These are phyloP conservation scores for Podospora sp. DNA, from an alignment of 495 filamentous ascomycete species.

Conservation along the genomic window DNA sequence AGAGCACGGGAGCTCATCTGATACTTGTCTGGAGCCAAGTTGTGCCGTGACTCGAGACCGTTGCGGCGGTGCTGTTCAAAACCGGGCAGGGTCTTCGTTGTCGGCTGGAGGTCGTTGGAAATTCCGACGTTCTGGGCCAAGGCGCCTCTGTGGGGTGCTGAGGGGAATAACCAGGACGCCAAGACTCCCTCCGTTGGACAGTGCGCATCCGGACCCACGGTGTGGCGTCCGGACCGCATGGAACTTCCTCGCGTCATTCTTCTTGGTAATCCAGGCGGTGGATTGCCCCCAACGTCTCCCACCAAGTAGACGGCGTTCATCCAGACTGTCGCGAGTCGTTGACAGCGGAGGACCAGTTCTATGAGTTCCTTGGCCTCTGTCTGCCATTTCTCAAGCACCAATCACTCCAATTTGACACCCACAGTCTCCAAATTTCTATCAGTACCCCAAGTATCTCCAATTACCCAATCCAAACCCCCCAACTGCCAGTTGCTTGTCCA, in stretches of 20 bases:
- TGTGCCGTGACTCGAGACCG: not conserved
- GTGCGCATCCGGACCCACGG: not conserved
- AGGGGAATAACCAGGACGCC: not conserved
- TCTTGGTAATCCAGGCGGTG: not conserved
- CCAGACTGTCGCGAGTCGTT: not conserved
- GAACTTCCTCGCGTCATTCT: not conserved
- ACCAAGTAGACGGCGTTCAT: no score
- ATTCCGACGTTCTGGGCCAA: slow-evolving; percentile 2
- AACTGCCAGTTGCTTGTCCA: not conserved
- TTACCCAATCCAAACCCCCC: not conserved
- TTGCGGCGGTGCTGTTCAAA: not conserved
- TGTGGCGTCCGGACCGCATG: slow-evolving; percentile 7
- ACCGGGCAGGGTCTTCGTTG: not conserved
- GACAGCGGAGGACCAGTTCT: not conserved
- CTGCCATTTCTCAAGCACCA: not conserved
- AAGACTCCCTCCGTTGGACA: not conserved
- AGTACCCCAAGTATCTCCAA: not conserved
- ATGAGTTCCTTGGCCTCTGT: not conserved
- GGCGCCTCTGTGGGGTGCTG: not conserved
- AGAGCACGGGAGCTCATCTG: not conserved
- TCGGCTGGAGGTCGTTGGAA: not conserved
- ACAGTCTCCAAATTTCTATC: not conserved
- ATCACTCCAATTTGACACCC: no score
- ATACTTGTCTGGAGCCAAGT: not conserved
- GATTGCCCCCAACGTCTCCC: not conserved